A percentile compares a stretch with the other conserved stretches of the same genome.
Conservation (phyloP, 176 grass and related monocot genomes). For the Avena sativa region DNA sequence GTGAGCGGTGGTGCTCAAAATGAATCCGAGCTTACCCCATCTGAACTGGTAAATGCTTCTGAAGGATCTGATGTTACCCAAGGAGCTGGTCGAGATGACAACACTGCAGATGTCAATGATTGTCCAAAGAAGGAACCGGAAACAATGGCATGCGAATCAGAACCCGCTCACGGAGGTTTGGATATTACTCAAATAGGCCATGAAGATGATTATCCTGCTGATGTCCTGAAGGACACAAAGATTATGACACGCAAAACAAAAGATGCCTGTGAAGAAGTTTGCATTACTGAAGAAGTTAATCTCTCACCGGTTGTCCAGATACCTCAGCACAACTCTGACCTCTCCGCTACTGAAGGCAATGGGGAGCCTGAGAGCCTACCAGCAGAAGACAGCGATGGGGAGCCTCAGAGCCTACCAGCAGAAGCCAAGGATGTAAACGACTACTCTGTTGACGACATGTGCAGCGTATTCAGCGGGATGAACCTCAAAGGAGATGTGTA, state of each 20-base stretch:
- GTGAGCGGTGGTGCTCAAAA: not conserved
- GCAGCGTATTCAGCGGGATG: slow-evolving; percentile 54
- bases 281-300: not conserved
- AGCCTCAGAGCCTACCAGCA: not conserved
- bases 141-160: not conserved
- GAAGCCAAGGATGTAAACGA: slow-evolving; percentile 35
- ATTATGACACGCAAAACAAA: not conserved
- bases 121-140: slow-evolving; percentile 18
- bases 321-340: not conserved
- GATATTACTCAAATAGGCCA: slow-evolving; percentile 17
- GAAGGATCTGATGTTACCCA: slow-evolving; percentile 35
- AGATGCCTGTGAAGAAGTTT: slow-evolving; percentile 33
- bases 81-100: slow-evolving; percentile 33
- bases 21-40: slow-evolving; percentile 11
- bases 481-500: slow-evolving; percentile 62
- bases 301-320: not conserved
- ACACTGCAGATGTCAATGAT: not conserved
- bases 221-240: not conserved
- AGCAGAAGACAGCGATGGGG: slow-evolving; percentile 19
- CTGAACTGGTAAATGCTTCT: slow-evolving; percentile 26
- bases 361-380: not conserved
- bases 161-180: slow-evolving; percentile 24
- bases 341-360: not conserved
- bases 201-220: not conserved
- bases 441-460: slow-evolving; percentile 62